A percentile compares a stretch with the other conserved stretches of the same genome.
These are phyloP conservation scores for Dothideomycetes sp. DNA, from an alignment of 2,329 filamentous ascomycete genomes.

Conservation along the genomic window DNA sequence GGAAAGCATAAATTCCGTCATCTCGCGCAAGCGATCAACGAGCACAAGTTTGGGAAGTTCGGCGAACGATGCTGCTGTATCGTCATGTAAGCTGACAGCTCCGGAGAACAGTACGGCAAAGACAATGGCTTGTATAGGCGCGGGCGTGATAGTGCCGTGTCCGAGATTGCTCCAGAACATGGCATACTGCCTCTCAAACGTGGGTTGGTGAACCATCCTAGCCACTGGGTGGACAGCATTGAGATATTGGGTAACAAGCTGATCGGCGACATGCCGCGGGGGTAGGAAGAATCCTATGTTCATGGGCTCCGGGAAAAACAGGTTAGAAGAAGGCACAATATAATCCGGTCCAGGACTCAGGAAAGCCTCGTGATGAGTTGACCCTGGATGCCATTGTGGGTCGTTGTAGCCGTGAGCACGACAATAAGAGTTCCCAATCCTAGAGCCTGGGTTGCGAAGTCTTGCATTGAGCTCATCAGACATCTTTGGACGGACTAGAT, in stretches of 20 bases:
- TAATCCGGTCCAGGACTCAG: constrained; percentile 57
- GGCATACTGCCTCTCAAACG: constrained; percentile 56
- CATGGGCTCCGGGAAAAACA: constrained; percentile 51
- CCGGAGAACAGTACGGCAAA: constrained; percentile 63
- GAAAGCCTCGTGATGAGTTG: constrained; percentile 33
- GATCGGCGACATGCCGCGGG: constrained; percentile 47
- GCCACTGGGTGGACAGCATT: constrained; percentile 58
- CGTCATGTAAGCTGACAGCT: constrained; percentile 55
- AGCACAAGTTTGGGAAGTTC: constrained; percentile 48
- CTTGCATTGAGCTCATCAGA: constrained; percentile 45
- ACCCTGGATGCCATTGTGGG: constrained; percentile 3
- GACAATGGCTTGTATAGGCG: constrained; percentile 58
- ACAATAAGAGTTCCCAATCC: constrained; percentile 3
- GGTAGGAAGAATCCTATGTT: constrained; percentile 55
- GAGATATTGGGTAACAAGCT: constrained; percentile 59
- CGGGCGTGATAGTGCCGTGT: constrained; percentile 51
- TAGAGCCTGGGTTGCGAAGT: neutral
- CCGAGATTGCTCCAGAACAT: constrained; percentile 56
- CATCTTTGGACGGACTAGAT: constrained; percentile 53
- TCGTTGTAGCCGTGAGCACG: constrained; percentile 5
- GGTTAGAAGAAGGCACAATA: constrained; percentile 57
- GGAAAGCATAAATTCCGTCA: constrained; percentile 57
- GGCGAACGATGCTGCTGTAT: constrained; percentile 42
- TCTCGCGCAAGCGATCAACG: constrained; percentile 54
- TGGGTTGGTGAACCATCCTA: constrained; percentile 57